Evolutionary conservation across 106 monocot genomes (phyloP).

Genomic region (Dioscorea dumetorum): DNA sequence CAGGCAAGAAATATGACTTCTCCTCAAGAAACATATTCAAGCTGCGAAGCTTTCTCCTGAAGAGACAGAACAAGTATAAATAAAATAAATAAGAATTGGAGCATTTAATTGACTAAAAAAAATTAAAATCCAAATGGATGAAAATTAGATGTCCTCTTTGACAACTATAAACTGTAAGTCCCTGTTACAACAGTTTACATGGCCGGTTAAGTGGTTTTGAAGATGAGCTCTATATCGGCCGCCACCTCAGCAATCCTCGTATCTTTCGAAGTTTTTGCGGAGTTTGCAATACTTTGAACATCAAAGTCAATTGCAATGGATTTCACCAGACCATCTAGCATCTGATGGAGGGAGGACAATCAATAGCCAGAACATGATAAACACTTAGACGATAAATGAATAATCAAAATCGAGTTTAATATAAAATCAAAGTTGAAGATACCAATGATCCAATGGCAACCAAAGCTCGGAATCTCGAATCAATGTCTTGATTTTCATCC

Average conservation of each 20-base stretch:
- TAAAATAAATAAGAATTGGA: too few species aligned
- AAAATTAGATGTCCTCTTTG: too few species aligned
- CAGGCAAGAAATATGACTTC: too few species aligned
- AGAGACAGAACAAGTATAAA: too few species aligned
- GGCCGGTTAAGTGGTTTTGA: conserved; percentile 9
- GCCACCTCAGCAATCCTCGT: conserved; percentile 40
- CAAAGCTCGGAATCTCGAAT: conserved; percentile 74
- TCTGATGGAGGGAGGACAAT: conserved; percentile 7
- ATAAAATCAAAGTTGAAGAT: conserved; percentile 42
- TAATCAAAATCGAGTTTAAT: neutral
- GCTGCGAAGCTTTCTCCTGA: too few species aligned
- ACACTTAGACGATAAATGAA: neutral
- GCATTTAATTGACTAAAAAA: too few species aligned
- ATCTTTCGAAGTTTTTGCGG: conserved; percentile 26
- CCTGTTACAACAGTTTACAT: too few species aligned
- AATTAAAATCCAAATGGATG: too few species aligned
- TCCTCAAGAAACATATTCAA: too few species aligned
- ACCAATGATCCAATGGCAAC: conserved; percentile 96
- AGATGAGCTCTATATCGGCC: conserved; percentile 29
- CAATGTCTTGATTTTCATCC: conserved; percentile 64
- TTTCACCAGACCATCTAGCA: conserved; percentile 37
- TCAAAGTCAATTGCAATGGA: conserved; percentile 44
- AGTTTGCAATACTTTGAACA: conserved; percentile 24
- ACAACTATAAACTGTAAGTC: too few species aligned
- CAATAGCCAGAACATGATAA: neutral